A percentile compares a stretch with the other conserved stretches of the same genome.
These are phyloP conservation scores for Gloeophyllum trabeum DNA, from an alignment of 768 basidiomycete genomes.

Conservation along the genomic window DNA sequence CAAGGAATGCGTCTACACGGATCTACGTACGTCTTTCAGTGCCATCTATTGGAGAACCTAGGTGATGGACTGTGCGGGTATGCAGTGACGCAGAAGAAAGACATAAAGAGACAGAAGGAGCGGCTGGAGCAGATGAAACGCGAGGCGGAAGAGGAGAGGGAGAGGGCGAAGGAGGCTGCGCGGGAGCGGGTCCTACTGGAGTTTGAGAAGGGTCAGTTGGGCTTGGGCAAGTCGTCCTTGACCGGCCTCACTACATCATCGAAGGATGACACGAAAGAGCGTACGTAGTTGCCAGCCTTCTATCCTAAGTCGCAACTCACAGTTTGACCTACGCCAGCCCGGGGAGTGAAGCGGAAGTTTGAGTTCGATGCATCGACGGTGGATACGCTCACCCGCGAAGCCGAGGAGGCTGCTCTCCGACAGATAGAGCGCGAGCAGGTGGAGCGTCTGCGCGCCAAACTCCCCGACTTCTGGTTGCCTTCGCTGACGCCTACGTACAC, in stretches of 20 bases:
- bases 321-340: slow-evolving; percentile 20
- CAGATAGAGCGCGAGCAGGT: slow-evolving; percentile 81
- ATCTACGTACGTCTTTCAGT: slow-evolving; percentile 47
- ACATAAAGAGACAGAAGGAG: slow-evolving; percentile 85
- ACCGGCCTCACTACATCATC: slow-evolving; percentile 28
- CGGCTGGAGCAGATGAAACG: slow-evolving; percentile 61
- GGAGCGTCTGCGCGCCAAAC: slow-evolving; percentile 74
- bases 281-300: slow-evolving; percentile 19
- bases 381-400: slow-evolving; percentile 62
- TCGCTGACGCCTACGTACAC: slow-evolving; percentile 80
- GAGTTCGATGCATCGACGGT: slow-evolving; percentile 67
- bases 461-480: slow-evolving; percentile 97
- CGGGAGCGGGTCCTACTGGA: slow-evolving; percentile 83
- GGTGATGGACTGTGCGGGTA: background rate
- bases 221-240: slow-evolving; percentile 30
- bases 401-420: slow-evolving; percentile 79
- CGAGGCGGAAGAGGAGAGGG: slow-evolving; percentile 74
- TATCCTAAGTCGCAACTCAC: background rate
- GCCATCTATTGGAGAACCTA: background rate
- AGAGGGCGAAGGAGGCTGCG: slow-evolving; percentile 58
- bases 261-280: slow-evolving; percentile 24
- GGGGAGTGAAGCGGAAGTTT: slow-evolving; percentile 76
- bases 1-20: slow-evolving; percentile 86
- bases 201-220: slow-evolving; percentile 81
- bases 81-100: slow-evolving; percentile 79